phyloP scores from a whole-genome alignment of 805 yeast genomes.

The Spathaspora boniae region DNA sequence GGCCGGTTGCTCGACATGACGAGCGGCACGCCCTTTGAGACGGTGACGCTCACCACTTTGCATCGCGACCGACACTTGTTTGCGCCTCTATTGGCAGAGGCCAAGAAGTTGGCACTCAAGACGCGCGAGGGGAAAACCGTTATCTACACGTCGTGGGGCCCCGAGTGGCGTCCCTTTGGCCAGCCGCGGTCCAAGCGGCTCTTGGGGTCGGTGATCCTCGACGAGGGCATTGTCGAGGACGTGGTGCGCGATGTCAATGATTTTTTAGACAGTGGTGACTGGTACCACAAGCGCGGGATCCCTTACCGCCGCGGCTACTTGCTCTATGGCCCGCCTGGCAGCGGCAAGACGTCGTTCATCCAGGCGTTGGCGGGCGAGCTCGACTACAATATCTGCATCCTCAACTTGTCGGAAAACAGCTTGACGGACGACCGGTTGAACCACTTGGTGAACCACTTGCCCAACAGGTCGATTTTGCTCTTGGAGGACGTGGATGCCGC shows the following conservation, averaged over 20 bases:
- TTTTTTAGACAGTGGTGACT: conserved; percentile 72
- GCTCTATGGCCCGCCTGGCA: conserved; percentile 95
- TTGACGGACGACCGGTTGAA: conserved; percentile 92
- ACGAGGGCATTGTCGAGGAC: conserved; percentile 62
- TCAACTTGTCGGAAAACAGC: conserved; percentile 86
- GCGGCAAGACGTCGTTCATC: conserved; percentile 93
- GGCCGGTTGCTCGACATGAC: conserved; percentile 85
- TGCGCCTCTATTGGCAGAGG: conserved; percentile 71
- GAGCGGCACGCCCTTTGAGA: conserved; percentile 92
- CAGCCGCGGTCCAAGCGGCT: conserved; percentile 86
- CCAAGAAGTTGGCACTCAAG: conserved; percentile 76
- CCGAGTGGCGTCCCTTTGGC: conserved; percentile 98
- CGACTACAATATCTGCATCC: conserved; percentile 91
- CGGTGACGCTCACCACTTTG: conserved; percentile 88
- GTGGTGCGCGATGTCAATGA: conserved; percentile 74
- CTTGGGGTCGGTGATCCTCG: conserved; percentile 82
- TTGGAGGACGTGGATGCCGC: conserved; percentile 97
- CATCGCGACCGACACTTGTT: conserved; percentile 76
- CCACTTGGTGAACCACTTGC: conserved; percentile 94
- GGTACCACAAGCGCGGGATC: conserved; percentile 97
- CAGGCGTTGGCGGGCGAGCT: conserved; percentile 96
- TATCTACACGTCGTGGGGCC: conserved; percentile 91
- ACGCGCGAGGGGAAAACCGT: conserved; percentile 92
- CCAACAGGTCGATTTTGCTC: conserved; percentile 78
- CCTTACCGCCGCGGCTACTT: conserved; percentile 95